Evolutionary conservation across 306 rosid species (phyloP).

Genomic region (Fragaria ananassa): DNA sequence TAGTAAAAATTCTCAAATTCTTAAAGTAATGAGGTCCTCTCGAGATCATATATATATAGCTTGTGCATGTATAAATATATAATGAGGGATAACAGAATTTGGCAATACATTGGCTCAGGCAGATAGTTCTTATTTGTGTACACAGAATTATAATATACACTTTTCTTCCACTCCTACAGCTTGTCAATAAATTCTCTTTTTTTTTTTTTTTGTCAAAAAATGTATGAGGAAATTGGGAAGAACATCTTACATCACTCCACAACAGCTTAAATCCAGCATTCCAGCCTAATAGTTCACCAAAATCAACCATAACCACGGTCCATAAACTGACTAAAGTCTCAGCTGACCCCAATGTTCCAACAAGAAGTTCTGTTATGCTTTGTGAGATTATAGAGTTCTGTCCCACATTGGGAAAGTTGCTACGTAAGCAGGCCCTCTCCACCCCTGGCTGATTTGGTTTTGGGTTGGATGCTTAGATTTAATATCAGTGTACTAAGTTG

Average conservation of each 20-base stretch:
- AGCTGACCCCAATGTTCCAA: background rate
- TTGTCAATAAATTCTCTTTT: background rate
- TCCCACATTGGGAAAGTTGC: too few species aligned
- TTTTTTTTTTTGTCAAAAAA: background rate
- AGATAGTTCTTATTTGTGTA: background rate
- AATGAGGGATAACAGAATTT: background rate
- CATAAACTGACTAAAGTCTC: background rate
- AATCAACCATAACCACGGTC: background rate
- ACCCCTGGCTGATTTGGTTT: background rate
- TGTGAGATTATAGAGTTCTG: background rate
- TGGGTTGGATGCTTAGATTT: background rate
- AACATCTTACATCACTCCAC: background rate
- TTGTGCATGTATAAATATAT: background rate
- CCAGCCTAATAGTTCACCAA: background rate
- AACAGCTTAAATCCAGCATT: background rate
- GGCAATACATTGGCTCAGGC: conserved; percentile 9
- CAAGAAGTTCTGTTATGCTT: background rate
- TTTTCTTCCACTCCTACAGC: background rate
- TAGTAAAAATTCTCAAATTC: too few species aligned
- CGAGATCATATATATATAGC: too few species aligned
- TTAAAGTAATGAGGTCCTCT: too few species aligned
- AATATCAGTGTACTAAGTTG: background rate
- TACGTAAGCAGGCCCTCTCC: background rate
- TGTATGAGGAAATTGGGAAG: background rate
- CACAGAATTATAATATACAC: background rate